Percentiles rank a stretch among this genome's conserved stretches.
These are phyloP conservation scores for Penium margaritaceum DNA, from an alignment of 139 green algal genomes.

Conservation along the genomic window DNA sequence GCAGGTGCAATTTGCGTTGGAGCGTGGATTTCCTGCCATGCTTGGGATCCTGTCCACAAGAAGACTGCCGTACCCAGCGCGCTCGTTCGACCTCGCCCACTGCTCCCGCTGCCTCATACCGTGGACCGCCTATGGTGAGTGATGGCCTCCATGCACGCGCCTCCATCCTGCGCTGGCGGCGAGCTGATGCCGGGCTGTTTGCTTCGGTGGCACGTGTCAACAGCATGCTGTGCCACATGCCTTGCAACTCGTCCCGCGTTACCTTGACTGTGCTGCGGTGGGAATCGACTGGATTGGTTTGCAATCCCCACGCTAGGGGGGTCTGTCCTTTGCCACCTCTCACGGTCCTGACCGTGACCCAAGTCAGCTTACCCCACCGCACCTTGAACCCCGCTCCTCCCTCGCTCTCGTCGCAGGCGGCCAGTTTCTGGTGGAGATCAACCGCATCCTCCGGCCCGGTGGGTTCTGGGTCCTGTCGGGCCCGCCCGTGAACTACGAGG, in stretches of 20 bases:
- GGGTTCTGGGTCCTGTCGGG: conserved; percentile 23
- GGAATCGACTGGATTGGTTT: not conserved
- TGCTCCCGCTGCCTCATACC: conserved; percentile 17
- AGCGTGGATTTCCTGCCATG: conserved; percentile 27
- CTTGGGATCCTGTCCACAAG: conserved; percentile 20
- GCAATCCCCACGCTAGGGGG: no score
- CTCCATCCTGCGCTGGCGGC: not conserved
- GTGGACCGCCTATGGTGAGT: not conserved
- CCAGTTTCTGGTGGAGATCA: conserved; percentile 22
- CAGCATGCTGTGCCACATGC: not conserved
- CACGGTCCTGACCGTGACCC: no score
- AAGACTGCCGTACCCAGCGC: conserved; percentile 21
- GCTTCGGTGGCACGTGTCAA: not conserved
- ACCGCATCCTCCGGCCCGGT: conserved; percentile 22
- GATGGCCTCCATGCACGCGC: not conserved
- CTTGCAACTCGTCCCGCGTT: not conserved
- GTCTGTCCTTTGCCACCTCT: no score
- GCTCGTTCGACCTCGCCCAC: conserved; percentile 27
- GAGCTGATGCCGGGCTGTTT: not conserved
- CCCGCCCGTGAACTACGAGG: conserved; percentile 20
- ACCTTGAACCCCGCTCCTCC: no score
- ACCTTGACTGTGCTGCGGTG: not conserved
- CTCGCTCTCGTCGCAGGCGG: conserved; percentile 15
- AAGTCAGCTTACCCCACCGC: no score
- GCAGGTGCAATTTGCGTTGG: conserved; percentile 27